These are phyloP conservation scores for Glomus cerebriforme DNA, from an alignment of 192 early-diverging fungal species.

Conservation along the genomic window DNA sequence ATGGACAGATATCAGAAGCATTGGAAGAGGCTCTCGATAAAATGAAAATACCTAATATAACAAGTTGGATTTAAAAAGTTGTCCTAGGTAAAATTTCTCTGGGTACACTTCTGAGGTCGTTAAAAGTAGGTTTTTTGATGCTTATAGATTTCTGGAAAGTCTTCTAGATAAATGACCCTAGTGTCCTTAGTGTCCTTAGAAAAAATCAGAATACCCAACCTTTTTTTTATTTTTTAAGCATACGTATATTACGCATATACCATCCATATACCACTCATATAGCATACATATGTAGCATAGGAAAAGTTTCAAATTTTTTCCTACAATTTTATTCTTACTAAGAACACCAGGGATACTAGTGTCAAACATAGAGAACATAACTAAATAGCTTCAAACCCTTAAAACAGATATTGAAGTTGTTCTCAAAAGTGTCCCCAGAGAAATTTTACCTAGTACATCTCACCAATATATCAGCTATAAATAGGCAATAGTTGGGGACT, in stretches of 20 bases:
- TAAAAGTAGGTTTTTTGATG: too few relatives aligned
- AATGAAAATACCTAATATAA: too few relatives aligned
- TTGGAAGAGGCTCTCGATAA: too few relatives aligned
- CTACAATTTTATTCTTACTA: constrained; percentile 7
- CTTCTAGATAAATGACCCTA: neutral
- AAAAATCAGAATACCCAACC: neutral
- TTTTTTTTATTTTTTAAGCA: constrained; percentile 10
- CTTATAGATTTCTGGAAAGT: neutral
- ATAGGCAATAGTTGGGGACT: too few relatives aligned
- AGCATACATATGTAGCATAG: too few relatives aligned
- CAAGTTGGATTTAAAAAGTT: too few relatives aligned
- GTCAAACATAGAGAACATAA: neutral
- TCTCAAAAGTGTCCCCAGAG: neutral
- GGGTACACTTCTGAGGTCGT: too few relatives aligned
- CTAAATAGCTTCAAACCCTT: neutral
- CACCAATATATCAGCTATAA: constrained; percentile 5
- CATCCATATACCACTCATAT: too few relatives aligned
- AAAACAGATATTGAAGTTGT: too few relatives aligned
- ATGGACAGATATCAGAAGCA: too few relatives aligned
- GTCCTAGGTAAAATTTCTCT: too few relatives aligned
- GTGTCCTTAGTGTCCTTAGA: neutral
- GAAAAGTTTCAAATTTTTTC: too few relatives aligned
- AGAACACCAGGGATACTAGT: neutral
- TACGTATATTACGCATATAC: constrained; percentile 9
- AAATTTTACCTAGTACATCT: constrained; percentile 9